Evolutionary conservation across 192 early-diverging fungal genomes (phyloP), one percentile per base, ranked within the genome.

Genomic region (Coemansia aciculifera): DNA sequence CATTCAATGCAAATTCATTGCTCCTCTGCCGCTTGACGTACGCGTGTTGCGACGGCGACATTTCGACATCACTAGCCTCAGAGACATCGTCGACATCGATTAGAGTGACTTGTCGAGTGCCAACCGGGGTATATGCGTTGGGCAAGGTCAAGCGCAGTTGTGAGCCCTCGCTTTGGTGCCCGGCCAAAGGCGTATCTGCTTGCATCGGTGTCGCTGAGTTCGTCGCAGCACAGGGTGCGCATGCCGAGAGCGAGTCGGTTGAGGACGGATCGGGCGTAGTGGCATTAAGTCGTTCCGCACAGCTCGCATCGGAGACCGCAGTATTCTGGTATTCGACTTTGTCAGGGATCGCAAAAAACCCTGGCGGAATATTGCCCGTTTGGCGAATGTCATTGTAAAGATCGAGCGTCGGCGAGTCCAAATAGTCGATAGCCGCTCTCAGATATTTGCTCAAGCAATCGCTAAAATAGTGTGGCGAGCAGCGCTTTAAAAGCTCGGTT

Each of bases 41-140:
- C 0, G 71, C 76, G 36, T 73, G 76, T 13, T 68, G 76, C 15
- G 78, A 75, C 19, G 78, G 73, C 5, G 78, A 74, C 69, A 69
- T 71, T 40, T 80, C 78, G 6, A 74, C 59, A 36, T 79, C 72
- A 27, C 71, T 74, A 15, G 38, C 27, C 7, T 61, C 61, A 19
- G 72, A 70, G 39, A 63, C 71, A 21, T 69, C 52, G 40, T 13
- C 62, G 11, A 56, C 60, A 29, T 60, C 59, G 1, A 60, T 23
- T 21, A 38, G 59, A 3, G 32, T 19, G 21, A 19, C 19, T n/a
- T 12, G 59, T 5, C 34, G 34, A 23, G 36, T 3, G 10, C 17
- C 21, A 38, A 21, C 11, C 36, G 59, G 59, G 3, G 59, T 60
- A 24, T 38, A 60, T 19, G 59, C 59, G 59, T 9, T 39, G 4